phyloP scores from a whole-genome alignment of 495 filamentous ascomycete species.

The Xylaria flabelliformis region DNA sequence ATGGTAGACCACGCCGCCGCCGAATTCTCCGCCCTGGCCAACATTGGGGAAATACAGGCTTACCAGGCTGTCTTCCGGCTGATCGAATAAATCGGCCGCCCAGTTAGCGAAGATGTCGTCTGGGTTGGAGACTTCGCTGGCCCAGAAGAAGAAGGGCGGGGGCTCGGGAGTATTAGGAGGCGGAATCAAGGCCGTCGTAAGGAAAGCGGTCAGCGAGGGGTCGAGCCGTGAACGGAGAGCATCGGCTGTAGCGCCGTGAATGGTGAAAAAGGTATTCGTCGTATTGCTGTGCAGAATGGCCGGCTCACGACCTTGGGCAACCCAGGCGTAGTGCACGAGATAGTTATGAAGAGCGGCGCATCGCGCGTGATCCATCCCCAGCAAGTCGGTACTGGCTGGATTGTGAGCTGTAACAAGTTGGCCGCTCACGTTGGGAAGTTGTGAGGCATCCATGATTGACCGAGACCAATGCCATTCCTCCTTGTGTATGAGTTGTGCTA shows the following conservation, averaged over 20 bases:
- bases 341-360: slow-evolving; percentile 1
- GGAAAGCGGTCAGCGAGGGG: background rate
- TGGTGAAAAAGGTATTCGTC: background rate
- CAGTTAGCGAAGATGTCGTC: background rate
- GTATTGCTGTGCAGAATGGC: background rate
- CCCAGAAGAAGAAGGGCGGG: background rate
- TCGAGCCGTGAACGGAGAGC: background rate
- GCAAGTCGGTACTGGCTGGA: background rate
- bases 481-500: too few relatives aligned
- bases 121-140: background rate
- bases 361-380: background rate
- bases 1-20: background rate
- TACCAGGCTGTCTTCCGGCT: background rate
- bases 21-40: background rate
- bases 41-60: background rate
- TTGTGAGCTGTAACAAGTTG: background rate
- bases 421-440: slow-evolving; percentile 3
- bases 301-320: background rate
- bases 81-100: background rate
- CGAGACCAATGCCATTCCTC: background rate
- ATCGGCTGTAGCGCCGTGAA: background rate
- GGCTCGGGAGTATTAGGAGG: background rate
- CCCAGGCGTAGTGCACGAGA: background rate
- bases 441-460: slow-evolving; percentile 1
- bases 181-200: background rate